Conservation (phyloP, 805 yeast genomes). For the Naumovozyma castellii region DNA sequence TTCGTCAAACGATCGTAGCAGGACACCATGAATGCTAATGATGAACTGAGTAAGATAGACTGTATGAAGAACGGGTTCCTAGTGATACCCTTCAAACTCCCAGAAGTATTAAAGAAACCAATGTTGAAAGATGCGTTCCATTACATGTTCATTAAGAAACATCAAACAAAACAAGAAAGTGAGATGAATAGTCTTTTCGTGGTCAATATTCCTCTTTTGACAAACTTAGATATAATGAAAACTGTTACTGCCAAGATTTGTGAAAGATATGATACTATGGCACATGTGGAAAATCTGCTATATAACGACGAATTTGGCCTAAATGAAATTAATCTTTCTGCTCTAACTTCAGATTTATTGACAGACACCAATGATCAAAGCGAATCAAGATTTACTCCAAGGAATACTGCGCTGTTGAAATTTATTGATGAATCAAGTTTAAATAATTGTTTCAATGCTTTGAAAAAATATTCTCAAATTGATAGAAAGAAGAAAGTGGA, state of each 20-base stretch:
- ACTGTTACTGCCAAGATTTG: constrained; percentile 50
- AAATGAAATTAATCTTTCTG: constrained; percentile 43
- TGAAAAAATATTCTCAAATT: constrained; percentile 37
- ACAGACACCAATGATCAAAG: constrained; percentile 24
- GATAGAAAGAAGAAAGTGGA: constrained; percentile 34
- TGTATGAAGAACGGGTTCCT: constrained; percentile 30
- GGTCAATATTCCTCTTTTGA: constrained; percentile 63
- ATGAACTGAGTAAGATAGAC: constrained; percentile 8
- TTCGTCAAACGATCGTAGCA: too few relatives aligned
- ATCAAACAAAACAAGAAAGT: constrained; percentile 36
- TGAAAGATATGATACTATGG: constrained; percentile 36
- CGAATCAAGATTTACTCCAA: constrained; percentile 45
- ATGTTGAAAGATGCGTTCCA: constrained; percentile 31
- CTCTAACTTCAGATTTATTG: constrained; percentile 49
- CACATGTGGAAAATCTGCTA: constrained; percentile 47
- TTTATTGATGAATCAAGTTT: constrained; percentile 57
- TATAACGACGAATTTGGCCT: constrained; percentile 37
- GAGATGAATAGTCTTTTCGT: constrained; percentile 55
- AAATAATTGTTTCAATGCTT: constrained; percentile 50
- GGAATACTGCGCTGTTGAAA: constrained; percentile 62
- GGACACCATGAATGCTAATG: neutral
- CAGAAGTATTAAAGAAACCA: constrained; percentile 3
- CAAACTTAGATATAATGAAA: constrained; percentile 44
- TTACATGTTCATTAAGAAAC: constrained; percentile 59
- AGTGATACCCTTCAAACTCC: constrained; percentile 27